These are phyloP conservation scores for Trypanosoma platydactyli DNA, from an alignment of 208 protist genomes.

Conservation along the genomic window DNA sequence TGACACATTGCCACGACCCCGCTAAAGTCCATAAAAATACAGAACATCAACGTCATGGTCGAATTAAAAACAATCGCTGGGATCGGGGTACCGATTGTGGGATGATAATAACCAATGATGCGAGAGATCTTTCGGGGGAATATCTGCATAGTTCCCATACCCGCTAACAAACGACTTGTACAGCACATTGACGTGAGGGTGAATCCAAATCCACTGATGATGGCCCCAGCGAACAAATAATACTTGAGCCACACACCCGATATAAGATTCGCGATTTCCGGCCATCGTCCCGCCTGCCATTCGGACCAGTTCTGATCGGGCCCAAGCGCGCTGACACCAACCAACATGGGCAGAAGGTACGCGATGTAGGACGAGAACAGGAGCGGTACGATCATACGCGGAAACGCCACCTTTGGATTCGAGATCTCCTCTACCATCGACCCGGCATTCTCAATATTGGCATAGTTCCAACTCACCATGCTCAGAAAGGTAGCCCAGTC, in stretches of 20 bases:
- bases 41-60: slow-evolving; percentile 61
- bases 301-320: slow-evolving; percentile 57
- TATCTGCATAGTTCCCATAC: slow-evolving; percentile 87
- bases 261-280: slow-evolving; percentile 57
- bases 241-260: slow-evolving; percentile 76
- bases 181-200: slow-evolving; percentile 85
- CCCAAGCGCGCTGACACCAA: slow-evolving; percentile 74
- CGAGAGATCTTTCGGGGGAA: slow-evolving; percentile 77
- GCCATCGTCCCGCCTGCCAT: slow-evolving; percentile 81
- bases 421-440: slow-evolving; percentile 75
- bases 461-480: slow-evolving; percentile 89
- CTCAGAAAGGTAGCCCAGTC: slow-evolving; percentile 75
- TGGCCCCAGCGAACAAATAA: slow-evolving; percentile 68
- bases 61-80: slow-evolving; percentile 75
- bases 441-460: slow-evolving; percentile 86
- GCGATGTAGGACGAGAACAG: slow-evolving; percentile 77
- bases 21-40: slow-evolving; percentile 63
- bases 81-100: slow-evolving; percentile 76
- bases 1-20: slow-evolving; percentile 80
- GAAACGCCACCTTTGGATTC: slow-evolving; percentile 58
- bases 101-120: slow-evolving; percentile 84
- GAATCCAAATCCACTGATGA: slow-evolving; percentile 77
- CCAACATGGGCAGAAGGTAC: slow-evolving; percentile 80
- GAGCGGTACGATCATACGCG: slow-evolving; percentile 61
- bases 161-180: slow-evolving; percentile 77